These are phyloP conservation scores for Talaromyces liani DNA, from an alignment of 495 filamentous ascomycete species.

Conservation along the genomic window DNA sequence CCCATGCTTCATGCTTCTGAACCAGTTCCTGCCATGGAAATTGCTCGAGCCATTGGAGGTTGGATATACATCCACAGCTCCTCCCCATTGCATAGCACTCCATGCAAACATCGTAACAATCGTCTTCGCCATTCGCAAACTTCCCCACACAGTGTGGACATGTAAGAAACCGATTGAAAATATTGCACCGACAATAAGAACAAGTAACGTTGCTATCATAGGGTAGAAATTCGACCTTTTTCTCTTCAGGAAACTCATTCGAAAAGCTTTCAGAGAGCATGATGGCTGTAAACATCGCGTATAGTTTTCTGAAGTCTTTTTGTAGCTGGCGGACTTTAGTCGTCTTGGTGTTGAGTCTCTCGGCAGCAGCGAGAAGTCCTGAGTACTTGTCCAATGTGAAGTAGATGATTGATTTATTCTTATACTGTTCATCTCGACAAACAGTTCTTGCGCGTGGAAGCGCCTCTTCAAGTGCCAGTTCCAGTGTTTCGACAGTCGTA, in stretches of 20 bases:
- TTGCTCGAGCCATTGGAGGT: slow-evolving; percentile 86
- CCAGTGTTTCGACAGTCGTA: slow-evolving; percentile 85
- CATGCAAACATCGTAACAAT: slow-evolving; percentile 92
- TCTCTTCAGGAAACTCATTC: slow-evolving; percentile 48
- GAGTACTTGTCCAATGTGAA: slow-evolving; percentile 76
- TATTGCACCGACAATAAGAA: slow-evolving; percentile 91
- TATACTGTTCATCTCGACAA: slow-evolving; percentile 98
- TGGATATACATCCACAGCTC: slow-evolving; percentile 80
- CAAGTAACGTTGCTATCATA: slow-evolving; percentile 90
- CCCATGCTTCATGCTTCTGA: slow-evolving; percentile 75
- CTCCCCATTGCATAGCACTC: slow-evolving; percentile 94
- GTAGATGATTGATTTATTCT: slow-evolving; percentile 92
- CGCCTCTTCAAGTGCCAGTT: slow-evolving; percentile 77
- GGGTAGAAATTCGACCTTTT: slow-evolving; percentile 58
- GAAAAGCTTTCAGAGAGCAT: slow-evolving; percentile 80
- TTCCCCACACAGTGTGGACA: slow-evolving; percentile 67
- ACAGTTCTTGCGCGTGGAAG: slow-evolving; percentile 82
- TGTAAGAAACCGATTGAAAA: slow-evolving; percentile 94
- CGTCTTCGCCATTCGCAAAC: slow-evolving; percentile 52
- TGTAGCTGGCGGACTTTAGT: slow-evolving; percentile 56
- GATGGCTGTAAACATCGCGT: slow-evolving; percentile 66
- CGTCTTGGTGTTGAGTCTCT: slow-evolving; percentile 33
- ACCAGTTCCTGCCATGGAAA: slow-evolving; percentile 75
- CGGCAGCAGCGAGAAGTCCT: slow-evolving; percentile 42
- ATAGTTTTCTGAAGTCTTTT: slow-evolving; percentile 72